These are phyloP conservation scores for Psidium friedrichsthalianum DNA, from an alignment of 345 rosid species.

Conservation along the genomic window DNA sequence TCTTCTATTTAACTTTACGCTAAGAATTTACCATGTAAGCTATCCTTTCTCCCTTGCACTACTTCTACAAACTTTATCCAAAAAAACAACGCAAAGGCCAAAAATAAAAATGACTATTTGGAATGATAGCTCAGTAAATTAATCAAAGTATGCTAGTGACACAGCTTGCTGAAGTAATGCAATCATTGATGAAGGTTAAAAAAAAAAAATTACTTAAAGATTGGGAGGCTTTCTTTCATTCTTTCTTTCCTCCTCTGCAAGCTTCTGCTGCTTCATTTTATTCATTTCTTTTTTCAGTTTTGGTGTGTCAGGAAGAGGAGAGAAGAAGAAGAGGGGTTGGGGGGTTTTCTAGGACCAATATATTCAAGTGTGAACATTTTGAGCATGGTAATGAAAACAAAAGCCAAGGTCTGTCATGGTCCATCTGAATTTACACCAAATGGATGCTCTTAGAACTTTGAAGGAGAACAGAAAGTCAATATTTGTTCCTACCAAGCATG, in stretches of 20 bases:
- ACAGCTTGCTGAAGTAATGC: not conserved
- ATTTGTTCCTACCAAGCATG: not conserved
- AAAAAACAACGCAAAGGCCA: not conserved
- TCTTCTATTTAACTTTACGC: not conserved
- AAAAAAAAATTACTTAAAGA: not conserved
- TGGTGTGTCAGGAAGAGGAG: not conserved
- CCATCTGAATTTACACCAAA: not conserved
- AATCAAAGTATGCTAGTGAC: not conserved
- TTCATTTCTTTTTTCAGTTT: not conserved
- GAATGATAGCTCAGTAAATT: not conserved
- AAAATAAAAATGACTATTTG: not conserved
- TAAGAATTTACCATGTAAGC: not conserved
- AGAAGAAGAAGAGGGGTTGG: not conserved
- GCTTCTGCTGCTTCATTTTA: not conserved
- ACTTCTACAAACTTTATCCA: not conserved
- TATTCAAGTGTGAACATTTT: not conserved
- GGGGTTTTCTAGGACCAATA: not conserved
- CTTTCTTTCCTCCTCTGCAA: not conserved
- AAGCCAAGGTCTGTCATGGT: not conserved
- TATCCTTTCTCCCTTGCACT: not conserved
- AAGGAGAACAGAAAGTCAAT: not conserved
- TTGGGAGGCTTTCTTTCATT: not conserved
- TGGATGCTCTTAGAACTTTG: not conserved
- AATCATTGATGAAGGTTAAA: not conserved
- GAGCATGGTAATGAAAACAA: not conserved